Evolutionary conservation across 352 stramenopile genomes (phyloP).

Genomic region (Halophytophthora batemanensis): DNA sequence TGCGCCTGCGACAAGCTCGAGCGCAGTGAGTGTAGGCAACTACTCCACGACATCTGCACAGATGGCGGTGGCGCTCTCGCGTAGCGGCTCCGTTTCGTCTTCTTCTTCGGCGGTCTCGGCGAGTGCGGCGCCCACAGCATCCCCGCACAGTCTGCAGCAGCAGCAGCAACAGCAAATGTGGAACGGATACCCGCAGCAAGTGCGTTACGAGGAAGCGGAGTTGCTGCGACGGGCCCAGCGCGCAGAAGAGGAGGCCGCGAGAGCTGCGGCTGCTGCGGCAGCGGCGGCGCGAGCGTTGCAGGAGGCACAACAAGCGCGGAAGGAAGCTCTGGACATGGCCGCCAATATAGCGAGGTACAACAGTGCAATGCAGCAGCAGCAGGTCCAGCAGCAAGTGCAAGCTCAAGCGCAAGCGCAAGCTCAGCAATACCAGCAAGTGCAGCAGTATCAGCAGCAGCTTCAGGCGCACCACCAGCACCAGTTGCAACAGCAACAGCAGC

Average conservation of each 20-base stretch:
- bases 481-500: slow-evolving; percentile 28
- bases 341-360: slow-evolving; percentile 71
- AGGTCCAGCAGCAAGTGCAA: slow-evolving; percentile 47
- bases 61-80: slow-evolving; percentile 27
- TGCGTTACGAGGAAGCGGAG: slow-evolving; percentile 74
- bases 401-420: slow-evolving; percentile 26
- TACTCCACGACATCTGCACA: slow-evolving; percentile 27
- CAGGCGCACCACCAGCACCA: slow-evolving; percentile 48
- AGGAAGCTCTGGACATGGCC: slow-evolving; percentile 84
- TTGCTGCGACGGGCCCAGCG: slow-evolving; percentile 62
- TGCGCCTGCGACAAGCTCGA: slow-evolving; percentile 20
- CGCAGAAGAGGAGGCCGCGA: slow-evolving; percentile 78
- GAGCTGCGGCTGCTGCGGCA: slow-evolving; percentile 61
- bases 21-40: slow-evolving; percentile 13
- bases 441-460: slow-evolving; percentile 49
- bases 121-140: slow-evolving; percentile 19
- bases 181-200: slow-evolving; percentile 65
- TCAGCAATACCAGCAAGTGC: slow-evolving; percentile 37
- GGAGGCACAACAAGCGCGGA: slow-evolving; percentile 69
- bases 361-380: slow-evolving; percentile 60
- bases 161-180: slow-evolving; percentile 64
- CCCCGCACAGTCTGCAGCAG: slow-evolving; percentile 25
- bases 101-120: slow-evolving; percentile 26
- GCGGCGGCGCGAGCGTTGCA: slow-evolving; percentile 71
- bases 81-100: slow-evolving; percentile 27